These are phyloP conservation scores for Trametes cinnabarina DNA, from an alignment of 768 basidiomycete genomes.

Conservation along the genomic window DNA sequence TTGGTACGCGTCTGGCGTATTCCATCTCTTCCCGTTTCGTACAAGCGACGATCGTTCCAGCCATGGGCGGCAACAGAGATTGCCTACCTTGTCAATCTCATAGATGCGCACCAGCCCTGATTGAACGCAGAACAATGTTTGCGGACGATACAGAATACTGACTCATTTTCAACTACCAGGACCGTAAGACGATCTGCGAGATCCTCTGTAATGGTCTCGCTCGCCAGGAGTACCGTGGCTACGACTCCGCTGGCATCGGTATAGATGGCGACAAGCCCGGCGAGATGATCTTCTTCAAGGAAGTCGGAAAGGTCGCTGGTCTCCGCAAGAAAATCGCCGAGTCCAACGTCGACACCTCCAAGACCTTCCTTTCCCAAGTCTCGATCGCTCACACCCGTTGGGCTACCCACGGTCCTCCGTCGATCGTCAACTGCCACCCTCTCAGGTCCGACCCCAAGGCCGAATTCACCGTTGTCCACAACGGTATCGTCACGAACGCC, in stretches of 20 bases:
- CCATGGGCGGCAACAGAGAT: not conserved
- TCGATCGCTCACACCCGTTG: constrained; percentile 99
- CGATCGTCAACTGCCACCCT: constrained; percentile 90
- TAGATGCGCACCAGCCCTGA: too few species aligned
- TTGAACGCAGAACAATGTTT: too few species aligned
- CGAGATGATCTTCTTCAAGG: constrained; percentile 85
- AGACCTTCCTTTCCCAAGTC: constrained; percentile 80
- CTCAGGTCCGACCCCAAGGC: constrained; percentile 75
- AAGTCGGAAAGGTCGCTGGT: constrained; percentile 95
- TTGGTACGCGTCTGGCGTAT: not conserved
- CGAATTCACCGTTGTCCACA: constrained; percentile 95
- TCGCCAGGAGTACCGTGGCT: constrained; percentile 96
- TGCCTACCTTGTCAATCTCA: too few species aligned
- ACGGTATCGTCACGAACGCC: constrained; percentile 97
- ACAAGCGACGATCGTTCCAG: not conserved
- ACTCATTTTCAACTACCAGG: constrained; percentile 40
- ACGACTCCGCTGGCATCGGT: constrained; percentile 90
- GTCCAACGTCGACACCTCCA: constrained; percentile 68
- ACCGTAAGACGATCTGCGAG: constrained; percentile 88
- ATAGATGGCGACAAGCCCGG: constrained; percentile 89
- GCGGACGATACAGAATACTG: too few species aligned
- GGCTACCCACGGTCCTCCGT: constrained; percentile 96
- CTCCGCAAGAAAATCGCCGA: constrained; percentile 85
- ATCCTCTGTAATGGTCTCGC: constrained; percentile 88
- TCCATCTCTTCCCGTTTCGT: not conserved